Percentiles rank a stretch among this genome's conserved stretches.
Conservation (phyloP, 2,329 filamentous ascomycete genomes). For the Aspergillus tanneri region DNA sequence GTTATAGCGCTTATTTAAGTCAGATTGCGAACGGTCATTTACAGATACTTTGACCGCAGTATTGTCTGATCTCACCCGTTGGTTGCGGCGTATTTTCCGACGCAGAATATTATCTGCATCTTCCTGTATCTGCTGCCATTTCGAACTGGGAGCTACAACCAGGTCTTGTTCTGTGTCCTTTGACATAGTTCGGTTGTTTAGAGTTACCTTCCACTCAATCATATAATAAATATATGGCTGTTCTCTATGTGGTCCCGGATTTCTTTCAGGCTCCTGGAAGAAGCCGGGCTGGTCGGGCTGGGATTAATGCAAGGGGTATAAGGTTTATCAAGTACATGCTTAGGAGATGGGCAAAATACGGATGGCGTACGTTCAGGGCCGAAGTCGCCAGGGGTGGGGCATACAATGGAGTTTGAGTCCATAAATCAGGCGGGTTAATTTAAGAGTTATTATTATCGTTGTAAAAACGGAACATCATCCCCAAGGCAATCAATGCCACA, state of each 20-base stretch:
- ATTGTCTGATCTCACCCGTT: constrained; percentile 24
- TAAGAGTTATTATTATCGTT: constrained; percentile 8
- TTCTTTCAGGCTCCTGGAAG: background rate
- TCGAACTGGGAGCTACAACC: constrained; percentile 16
- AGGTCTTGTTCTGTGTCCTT: constrained; percentile 24
- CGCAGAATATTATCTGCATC: constrained; percentile 16
- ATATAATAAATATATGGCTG: constrained; percentile 12
- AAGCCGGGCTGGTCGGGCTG: no score
- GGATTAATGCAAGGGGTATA: no score
- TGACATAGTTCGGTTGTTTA: constrained; percentile 21
- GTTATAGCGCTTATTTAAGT: constrained; percentile 25
- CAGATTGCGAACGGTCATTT: constrained; percentile 20
- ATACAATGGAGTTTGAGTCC: no score
- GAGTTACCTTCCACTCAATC: constrained; percentile 24
- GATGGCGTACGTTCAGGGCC: no score
- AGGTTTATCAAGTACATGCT: no score
- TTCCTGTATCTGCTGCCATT: constrained; percentile 21
- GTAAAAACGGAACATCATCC: constrained; percentile 10
- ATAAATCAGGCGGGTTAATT: no score
- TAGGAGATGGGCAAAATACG: no score
- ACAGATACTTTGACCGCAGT: constrained; percentile 22
- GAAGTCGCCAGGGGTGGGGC: no score
- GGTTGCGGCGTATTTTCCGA: constrained; percentile 20
- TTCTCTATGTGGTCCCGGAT: background rate
- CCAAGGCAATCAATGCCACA: constrained; percentile 8